Evolutionary conservation across 2,329 filamentous ascomycete genomes (phyloP), one percentile per base, ranked within the genome.

Genomic region (Apiospora malaysiana): DNA sequence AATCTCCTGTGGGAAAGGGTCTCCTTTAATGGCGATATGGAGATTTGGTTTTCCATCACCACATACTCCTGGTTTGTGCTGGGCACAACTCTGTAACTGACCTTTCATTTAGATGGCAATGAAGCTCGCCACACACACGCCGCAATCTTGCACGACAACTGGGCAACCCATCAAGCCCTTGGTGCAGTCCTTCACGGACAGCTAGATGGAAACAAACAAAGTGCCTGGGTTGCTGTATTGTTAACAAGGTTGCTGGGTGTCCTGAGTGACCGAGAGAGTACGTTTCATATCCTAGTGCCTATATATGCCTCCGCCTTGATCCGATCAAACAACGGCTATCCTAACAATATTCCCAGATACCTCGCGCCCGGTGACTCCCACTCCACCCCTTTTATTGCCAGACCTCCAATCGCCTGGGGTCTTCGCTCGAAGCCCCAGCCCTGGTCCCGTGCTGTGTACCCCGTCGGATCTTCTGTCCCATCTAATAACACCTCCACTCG

Each of bases 111-210:
- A 59, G 51, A 59, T n/a, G 27, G 27, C 16, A 12, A 37, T 4
- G 51, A 27, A 21, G 12, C 32, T 21, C 68, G 70, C 37, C 43
- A 66, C 10, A 56, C 70, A 9, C 68, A 71, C 23, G 27, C 51
- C 5, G 14, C 59, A 14, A 69, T 70, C 7, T 56, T 67, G 16
- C 45, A 71, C 23, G 68, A 70, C 10, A 70, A 71, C 43, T 70
- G 68, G 70, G 59, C 59, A 59, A 70, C 59, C 3, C 70, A 71
- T 32, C 70, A 63, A 32, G 49, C 23, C 18, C 27, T 69, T 14
- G 49, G 49, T 14, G 49, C 18, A 65, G 25, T 69, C 2, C 4
- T 63, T 8, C n/a, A 65, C 4, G 68, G 27, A 18, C 25, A 56
- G 21, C 51, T n/a, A 40, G 27, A 21, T 4, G 51, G 27, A 59